phyloP scores from a whole-genome alignment of 2,329 filamentous ascomycete species.

The Calonectria pseudoreteaudii region DNA sequence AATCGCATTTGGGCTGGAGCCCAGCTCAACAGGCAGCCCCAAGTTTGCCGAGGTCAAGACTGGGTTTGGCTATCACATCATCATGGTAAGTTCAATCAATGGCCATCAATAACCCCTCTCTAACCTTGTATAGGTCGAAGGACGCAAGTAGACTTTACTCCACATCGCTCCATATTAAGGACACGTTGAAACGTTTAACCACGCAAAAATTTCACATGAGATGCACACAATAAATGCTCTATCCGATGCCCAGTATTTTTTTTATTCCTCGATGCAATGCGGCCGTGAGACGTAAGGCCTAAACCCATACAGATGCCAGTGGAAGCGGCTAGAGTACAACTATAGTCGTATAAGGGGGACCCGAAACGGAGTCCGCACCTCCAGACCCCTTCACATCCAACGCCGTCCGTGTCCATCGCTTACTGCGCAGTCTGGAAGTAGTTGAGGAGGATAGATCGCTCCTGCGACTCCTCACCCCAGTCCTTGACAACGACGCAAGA shows the following conservation, averaged over 20 bases:
- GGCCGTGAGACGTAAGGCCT: conserved; percentile 48
- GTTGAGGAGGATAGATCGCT: conserved; percentile 99
- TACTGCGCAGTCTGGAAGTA: conserved; percentile 98
- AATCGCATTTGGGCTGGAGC: conserved; percentile 76
- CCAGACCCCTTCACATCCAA: conserved; percentile 54
- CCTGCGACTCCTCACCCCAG: conserved; percentile 99
- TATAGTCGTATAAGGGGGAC: conserved; percentile 50
- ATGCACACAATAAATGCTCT: not conserved
- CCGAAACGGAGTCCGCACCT: conserved; percentile 50
- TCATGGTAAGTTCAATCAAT: conserved; percentile 71
- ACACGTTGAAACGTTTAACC: not conserved
- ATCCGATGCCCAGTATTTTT: conserved; percentile 50
- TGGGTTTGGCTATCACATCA: conserved; percentile 81
- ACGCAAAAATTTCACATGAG: not conserved
- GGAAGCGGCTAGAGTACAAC: conserved; percentile 62
- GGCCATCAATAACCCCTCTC: not conserved
- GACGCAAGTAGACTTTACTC: conserved; percentile 49
- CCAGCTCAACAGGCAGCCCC: conserved; percentile 73
- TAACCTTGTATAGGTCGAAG: conserved; percentile 51
- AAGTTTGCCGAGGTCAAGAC: conserved; percentile 80
- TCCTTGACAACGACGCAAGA: conserved; percentile 99
- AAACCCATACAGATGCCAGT: conserved; percentile 59
- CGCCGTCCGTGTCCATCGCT: conserved; percentile 42
- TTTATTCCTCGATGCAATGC: conserved; percentile 56
- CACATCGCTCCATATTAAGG: conserved; percentile 9